A percentile compares a stretch with the other conserved stretches of the same genome.
Evolutionary conservation across 805 yeast species (phyloP).

Genomic region (Cyberlindnera misumaiensis): DNA sequence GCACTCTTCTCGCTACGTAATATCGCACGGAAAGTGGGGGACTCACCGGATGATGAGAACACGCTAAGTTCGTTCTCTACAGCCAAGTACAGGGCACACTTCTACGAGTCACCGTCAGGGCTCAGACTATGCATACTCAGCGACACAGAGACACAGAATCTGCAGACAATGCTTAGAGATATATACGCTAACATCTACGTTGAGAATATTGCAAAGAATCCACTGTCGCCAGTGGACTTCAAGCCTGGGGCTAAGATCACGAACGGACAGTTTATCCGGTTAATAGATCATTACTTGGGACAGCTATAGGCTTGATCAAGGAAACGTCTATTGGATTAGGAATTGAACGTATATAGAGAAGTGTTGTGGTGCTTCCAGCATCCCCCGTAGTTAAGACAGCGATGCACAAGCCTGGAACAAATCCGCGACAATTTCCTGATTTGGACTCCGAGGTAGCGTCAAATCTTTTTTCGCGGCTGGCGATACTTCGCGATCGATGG

Average conservation of each 20-base stretch:
- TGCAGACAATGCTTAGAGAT: constrained; percentile 48
- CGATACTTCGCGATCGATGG: not conserved
- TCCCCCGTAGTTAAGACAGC: no score
- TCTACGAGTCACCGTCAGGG: constrained; percentile 72
- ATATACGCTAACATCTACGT: constrained; percentile 56
- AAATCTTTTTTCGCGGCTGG: no score
- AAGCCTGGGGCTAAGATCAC: constrained; percentile 42
- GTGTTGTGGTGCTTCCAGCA: no score
- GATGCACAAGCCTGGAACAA: not conserved
- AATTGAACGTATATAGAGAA: no score
- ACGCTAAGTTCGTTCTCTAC: constrained; percentile 55
- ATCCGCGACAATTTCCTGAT: constrained; percentile 1
- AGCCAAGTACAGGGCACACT: constrained; percentile 72
- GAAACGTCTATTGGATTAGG: no score
- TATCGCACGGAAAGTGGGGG: constrained; percentile 52
- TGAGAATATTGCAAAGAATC: constrained; percentile 55
- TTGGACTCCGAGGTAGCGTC: not conserved
- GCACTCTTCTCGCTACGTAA: constrained; percentile 73
- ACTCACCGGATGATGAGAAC: constrained; percentile 26
- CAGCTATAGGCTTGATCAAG: not conserved
- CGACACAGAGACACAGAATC: constrained; percentile 51
- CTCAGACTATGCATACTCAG: constrained; percentile 69
- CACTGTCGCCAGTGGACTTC: constrained; percentile 54
- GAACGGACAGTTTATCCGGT: constrained; percentile 43
- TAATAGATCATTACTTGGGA: constrained; percentile 11